Percentiles rank a stretch among this genome's conserved stretches.
Evolutionary conservation across 2,329 filamentous ascomycete species (phyloP).

Genomic region (Aspergillus candidus): DNA sequence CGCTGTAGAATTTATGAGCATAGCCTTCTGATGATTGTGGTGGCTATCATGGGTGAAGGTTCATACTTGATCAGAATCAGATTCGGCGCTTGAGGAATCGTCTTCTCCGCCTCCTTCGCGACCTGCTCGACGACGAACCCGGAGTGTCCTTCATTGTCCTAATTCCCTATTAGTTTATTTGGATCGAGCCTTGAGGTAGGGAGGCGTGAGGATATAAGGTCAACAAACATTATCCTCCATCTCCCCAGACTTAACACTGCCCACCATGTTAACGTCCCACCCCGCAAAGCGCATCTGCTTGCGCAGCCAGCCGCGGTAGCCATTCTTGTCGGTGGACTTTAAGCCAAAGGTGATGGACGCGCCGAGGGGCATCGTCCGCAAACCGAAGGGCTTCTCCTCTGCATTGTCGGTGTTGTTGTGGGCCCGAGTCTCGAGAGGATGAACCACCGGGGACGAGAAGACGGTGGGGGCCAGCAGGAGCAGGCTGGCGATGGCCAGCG

Average conservation of each 20-base stretch:
- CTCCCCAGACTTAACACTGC: background rate
- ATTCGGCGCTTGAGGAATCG: slow-evolving; percentile 17
- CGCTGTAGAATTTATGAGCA: slow-evolving; percentile 14
- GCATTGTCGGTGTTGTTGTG: no score
- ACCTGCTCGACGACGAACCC: slow-evolving; percentile 19
- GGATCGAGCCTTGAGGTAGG: background rate
- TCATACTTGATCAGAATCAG: slow-evolving; percentile 23
- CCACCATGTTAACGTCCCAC: slow-evolving; percentile 12
- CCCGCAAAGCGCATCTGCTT: slow-evolving; percentile 3
- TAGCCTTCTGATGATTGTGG: no score
- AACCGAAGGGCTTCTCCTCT: background rate
- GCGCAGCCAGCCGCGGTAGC: slow-evolving; percentile 6
- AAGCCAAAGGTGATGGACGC: slow-evolving; percentile 9
- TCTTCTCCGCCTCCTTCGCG: slow-evolving; percentile 5
- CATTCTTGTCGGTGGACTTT: slow-evolving; percentile 6
- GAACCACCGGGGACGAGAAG: no score
- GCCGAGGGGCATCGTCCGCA: slow-evolving; percentile 9
- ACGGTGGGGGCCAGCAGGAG: no score
- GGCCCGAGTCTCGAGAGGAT: no score
- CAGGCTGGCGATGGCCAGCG: no score
- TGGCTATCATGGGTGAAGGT: no score
- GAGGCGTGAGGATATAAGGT: no score
- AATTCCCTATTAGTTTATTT: background rate
- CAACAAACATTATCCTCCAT: slow-evolving; percentile 16
- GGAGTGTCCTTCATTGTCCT: slow-evolving; percentile 21